Base-by-base conservation (phyloP, 805 yeast genomes). In the Myxozyma vanderwaltii region DNA sequence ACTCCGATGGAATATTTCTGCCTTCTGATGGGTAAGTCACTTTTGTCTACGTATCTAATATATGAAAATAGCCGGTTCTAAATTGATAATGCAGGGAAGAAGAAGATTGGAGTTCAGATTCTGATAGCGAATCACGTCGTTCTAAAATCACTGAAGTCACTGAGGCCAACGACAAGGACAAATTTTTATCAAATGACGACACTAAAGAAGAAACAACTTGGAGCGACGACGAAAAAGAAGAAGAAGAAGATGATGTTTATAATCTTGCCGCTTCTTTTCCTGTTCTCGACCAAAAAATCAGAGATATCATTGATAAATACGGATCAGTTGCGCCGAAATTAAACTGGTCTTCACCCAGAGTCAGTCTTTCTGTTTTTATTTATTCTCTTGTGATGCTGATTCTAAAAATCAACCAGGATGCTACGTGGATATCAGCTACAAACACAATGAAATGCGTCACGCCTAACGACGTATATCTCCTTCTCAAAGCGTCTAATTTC, bases 341-440 rank as follows among this genome's bases (percentile, higher is more conserved):
- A 66, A 94, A 94, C 76, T 94, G 99, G 99, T 90, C 97, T 0
- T 88, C 97, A 1, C 99, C 99, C 1, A 86, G 60, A 41, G 64
- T 61, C 44, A 8, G 54, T n/a, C 13, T 7, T 31, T 8, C 31
- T n/a, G 23, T 21, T 27, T 17, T 31, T 21, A 5, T 46, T 19
- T 38, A 3, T 23, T 26, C 50, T 19, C 29, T 19, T 17, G 21
- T n/a, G 3, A 41, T 8, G 31, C 21, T 26, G 17, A 43, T 29
- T 29, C 6, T 29, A 7, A 17, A 35, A 4, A 26, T 26, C 12
- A 33, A 31, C 27, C 12, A 85, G 69, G 99, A 94, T 74, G 89
- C 98, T 1, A 82, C 85, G 0, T 94, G 98, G 99, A 92, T 94
- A 21, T 75, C 88, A 68, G 80, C 94, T 1, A 84, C 87, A 33